Base-by-base conservation (phyloP, 1,284 basidiomycete species). In the Microbotryomycetes sp. region DNA sequence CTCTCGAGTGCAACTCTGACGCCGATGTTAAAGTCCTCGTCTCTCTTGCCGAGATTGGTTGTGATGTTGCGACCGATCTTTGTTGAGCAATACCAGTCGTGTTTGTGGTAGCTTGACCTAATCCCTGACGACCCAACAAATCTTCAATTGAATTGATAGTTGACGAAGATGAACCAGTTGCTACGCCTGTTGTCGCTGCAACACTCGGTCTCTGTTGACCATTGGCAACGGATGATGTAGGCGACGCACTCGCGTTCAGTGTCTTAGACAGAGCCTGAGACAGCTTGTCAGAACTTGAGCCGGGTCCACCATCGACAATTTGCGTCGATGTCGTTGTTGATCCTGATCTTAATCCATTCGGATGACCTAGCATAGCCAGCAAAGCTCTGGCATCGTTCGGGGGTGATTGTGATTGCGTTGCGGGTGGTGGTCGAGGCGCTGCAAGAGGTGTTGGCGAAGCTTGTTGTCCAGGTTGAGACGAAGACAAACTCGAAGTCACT, bases 361-460 rank as follows among this genome's bases (percentile, higher is more conserved):
- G 42, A 46, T 57, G 54, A 3, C 60, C 60, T n/a, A 65, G 50
- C 60, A 65, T 58, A 12, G 64, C 64, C 23, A 65, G 54, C 7
- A 65, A 53, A 4, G 48, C 60, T 6, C 52, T 47, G 4, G 60
- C 64, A 25, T 65, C 64, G 16, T 42, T 49, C 9, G 55, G 55
- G 48, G n/a, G 14, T 29, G 50, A 22, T 16, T 49, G 50, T 23
- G 50, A 15, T 19, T 25, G 25, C 25, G 50, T 12, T 16, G 50
- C n/a, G n/a, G 50, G 50, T 29, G 14, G n/a, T 14, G 19, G n/a
- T 4, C 25, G 3, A 19, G 5, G 12, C 9, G 23, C 50, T n/a
- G 25, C 50, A 29, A 25, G n/a, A 15, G 30, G n/a, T 52, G 47
- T 22, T 14, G 47, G 16, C 47, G 15, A 49, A 15, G 47, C 47